phyloP scores from a whole-genome alignment of 2,329 filamentous ascomycete species.

The Hypoxylon sp. region DNA sequence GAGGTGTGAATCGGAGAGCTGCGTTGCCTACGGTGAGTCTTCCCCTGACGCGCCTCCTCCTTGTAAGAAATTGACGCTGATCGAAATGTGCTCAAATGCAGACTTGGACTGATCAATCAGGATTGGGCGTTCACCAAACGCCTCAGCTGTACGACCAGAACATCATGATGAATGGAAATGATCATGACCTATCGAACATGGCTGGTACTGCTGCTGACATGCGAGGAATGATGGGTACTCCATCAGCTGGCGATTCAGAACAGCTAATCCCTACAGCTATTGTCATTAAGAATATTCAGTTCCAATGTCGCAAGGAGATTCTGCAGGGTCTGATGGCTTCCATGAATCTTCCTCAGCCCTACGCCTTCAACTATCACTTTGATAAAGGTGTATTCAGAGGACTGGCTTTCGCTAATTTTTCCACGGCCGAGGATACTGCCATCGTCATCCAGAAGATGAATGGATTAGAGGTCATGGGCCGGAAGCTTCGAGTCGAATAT shows the following conservation, averaged over 20 bases:
- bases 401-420: conserved; percentile 97
- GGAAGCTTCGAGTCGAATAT: conserved; percentile 95
- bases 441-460: conserved; percentile 94
- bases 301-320: conserved; percentile 97
- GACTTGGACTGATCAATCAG: conserved; percentile 62
- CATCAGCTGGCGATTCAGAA: conserved; percentile 68
- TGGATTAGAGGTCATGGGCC: conserved; percentile 91
- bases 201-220: conserved; percentile 49
- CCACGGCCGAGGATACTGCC: conserved; percentile 91
- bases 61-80: conserved; percentile 18
- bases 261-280: conserved; percentile 98
- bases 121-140: conserved; percentile 55
- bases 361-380: conserved; percentile 99
- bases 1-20: conserved; percentile 62
- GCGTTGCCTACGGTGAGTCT: conserved; percentile 77
- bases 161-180: conserved; percentile 51
- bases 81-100: conserved; percentile 41
- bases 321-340: conserved; percentile 93
- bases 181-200: conserved; percentile 48
- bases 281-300: conserved; percentile 99
- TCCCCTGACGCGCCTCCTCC: too few relatives aligned
- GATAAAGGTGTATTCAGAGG: conserved; percentile 97
- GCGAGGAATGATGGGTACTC: conserved; percentile 53
- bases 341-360: conserved; percentile 90
- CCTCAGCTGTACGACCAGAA: conserved; percentile 47